A percentile compares a stretch with the other conserved stretches of the same genome.
These are phyloP conservation scores for Sphaceloma murrayae DNA, from an alignment of 2,329 filamentous ascomycete species.

Conservation along the genomic window DNA sequence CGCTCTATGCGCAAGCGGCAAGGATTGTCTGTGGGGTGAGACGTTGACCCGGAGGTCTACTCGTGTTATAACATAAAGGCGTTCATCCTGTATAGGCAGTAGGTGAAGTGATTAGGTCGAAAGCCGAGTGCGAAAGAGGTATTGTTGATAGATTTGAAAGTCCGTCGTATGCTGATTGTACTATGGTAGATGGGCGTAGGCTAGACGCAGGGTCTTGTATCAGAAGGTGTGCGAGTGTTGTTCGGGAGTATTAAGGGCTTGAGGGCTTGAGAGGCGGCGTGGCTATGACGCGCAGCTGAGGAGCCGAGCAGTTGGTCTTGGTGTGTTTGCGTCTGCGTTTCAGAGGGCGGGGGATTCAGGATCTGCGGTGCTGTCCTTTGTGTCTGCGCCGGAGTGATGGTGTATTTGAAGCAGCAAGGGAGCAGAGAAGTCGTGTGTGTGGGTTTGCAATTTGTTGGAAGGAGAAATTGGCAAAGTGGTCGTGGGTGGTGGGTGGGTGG, in stretches of 20 bases:
- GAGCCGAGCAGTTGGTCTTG: constrained; percentile 6
- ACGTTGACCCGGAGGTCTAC: constrained; percentile 14
- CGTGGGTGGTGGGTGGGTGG: constrained; percentile 3
- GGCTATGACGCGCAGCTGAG: constrained; percentile 15
- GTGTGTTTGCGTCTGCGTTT: no score
- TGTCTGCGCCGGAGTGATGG: no score
- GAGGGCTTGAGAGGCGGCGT: constrained; percentile 2
- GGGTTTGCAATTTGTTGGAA: not conserved
- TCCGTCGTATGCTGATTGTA: not conserved
- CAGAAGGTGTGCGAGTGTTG: not conserved
- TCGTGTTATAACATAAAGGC: constrained; percentile 16
- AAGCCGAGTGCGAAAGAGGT: constrained; percentile 2
- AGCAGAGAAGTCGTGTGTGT: constrained; percentile 1
- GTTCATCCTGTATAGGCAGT: constrained; percentile 3
- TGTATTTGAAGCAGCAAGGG: no score
- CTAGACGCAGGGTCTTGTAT: not conserved
- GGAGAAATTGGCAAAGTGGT: not conserved
- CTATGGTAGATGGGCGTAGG: no score
- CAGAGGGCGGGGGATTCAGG: constrained; percentile 6
- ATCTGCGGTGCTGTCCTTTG: constrained; percentile 8
- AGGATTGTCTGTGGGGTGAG: not conserved
- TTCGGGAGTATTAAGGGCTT: not conserved
- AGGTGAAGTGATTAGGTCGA: not conserved
- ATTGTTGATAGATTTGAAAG: not conserved
- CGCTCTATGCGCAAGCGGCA: no score